These are phyloP conservation scores for Fusarium sp. DNA, from an alignment of 2,329 filamentous ascomycete species.

Conservation along the genomic window DNA sequence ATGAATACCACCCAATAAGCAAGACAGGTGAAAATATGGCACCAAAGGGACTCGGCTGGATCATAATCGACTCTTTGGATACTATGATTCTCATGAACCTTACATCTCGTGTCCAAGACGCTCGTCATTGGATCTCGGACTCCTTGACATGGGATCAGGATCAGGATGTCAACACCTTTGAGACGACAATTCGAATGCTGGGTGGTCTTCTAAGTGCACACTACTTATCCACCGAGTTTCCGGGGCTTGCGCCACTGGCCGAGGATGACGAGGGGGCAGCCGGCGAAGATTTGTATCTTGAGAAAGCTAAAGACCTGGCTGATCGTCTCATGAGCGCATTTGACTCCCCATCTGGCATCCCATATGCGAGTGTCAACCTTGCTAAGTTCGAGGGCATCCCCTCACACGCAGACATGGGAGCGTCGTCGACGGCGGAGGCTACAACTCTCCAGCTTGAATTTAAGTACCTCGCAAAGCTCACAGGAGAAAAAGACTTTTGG, in stretches of 20 bases:
- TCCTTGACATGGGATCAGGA: slow-evolving; percentile 88
- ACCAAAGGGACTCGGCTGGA: slow-evolving; percentile 91
- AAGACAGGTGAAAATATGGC: slow-evolving; percentile 88
- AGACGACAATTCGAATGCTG: slow-evolving; percentile 97
- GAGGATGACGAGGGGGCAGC: slow-evolving; percentile 77
- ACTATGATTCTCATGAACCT: slow-evolving; percentile 99
- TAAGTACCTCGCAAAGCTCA: slow-evolving; percentile 95
- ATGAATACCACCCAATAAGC: slow-evolving; percentile 86
- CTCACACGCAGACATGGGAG: slow-evolving; percentile 85
- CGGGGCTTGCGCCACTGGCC: slow-evolving; percentile 77
- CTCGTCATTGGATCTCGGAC: slow-evolving; percentile 87
- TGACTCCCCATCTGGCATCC: slow-evolving; percentile 85
- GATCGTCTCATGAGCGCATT: slow-evolving; percentile 89
- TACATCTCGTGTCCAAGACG: slow-evolving; percentile 83
- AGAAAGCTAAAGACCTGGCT: slow-evolving; percentile 93
- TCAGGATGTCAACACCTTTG: slow-evolving; percentile 96
- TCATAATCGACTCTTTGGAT: slow-evolving; percentile 94
- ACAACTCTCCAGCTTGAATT: slow-evolving; percentile 94
- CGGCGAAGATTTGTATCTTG: slow-evolving; percentile 92
- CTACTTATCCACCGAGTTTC: slow-evolving; percentile 88
- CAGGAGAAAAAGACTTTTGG: slow-evolving; percentile 93
- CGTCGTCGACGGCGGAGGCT: slow-evolving; percentile 93
- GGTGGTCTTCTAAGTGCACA: slow-evolving; percentile 93
- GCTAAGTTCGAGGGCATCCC: slow-evolving; percentile 78
- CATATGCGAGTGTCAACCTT: slow-evolving; percentile 90